Percentiles rank a stretch among this genome's conserved stretches.
Evolutionary conservation across 179 eudicot species (phyloP).

Genomic region (Actinidia arguta): DNA sequence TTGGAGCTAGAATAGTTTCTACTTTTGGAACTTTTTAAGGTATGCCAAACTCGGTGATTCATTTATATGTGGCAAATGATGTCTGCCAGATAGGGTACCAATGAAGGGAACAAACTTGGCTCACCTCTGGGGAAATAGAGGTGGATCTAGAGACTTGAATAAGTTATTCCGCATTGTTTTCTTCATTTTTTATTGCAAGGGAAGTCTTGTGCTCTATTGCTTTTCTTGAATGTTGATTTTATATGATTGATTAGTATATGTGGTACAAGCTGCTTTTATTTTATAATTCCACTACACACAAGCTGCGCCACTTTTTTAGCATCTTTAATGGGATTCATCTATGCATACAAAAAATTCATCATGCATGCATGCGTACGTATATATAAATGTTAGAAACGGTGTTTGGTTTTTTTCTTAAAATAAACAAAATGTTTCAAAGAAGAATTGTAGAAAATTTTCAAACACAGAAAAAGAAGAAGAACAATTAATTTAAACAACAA

Average conservation of each 20-base stretch:
- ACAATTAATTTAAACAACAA: too few relatives aligned
- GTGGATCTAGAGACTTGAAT: background rate
- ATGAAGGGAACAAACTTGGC: background rate
- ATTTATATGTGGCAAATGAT: background rate
- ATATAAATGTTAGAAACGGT: too few relatives aligned
- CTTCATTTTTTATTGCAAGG: background rate
- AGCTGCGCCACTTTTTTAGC: background rate
- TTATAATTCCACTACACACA: background rate
- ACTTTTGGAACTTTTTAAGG: background rate
- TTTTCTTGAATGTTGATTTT: background rate
- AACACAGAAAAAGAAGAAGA: too few relatives aligned
- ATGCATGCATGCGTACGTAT: too few relatives aligned
- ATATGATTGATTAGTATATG: background rate
- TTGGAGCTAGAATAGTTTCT: background rate
- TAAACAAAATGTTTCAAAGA: too few relatives aligned
- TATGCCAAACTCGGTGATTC: background rate
- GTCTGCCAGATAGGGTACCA: background rate
- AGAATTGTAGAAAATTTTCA: too few relatives aligned
- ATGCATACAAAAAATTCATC: too few relatives aligned
- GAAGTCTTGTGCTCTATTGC: background rate
- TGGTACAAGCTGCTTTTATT: background rate
- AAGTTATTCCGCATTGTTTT: background rate
- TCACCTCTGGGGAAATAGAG: background rate
- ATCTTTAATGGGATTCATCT: background rate
- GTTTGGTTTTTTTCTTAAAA: too few relatives aligned